Percentiles rank a stretch among this genome's conserved stretches.
phyloP scores from a whole-genome alignment of 306 rosid genomes.

The Lathyrus sativus region DNA sequence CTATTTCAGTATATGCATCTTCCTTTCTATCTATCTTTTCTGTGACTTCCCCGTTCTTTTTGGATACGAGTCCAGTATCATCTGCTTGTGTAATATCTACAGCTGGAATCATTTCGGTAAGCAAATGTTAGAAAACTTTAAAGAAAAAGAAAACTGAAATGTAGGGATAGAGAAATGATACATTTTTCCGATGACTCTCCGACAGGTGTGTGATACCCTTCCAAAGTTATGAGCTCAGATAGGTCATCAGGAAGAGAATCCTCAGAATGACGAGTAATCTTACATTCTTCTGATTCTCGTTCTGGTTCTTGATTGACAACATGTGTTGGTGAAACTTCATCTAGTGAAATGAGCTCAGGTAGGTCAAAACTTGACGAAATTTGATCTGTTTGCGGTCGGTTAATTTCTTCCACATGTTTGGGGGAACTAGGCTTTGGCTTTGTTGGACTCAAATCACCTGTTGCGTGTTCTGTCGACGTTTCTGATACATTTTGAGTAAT shows the following conservation, averaged over 20 bases:
- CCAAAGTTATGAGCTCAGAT: conserved; percentile 38
- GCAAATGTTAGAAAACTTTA: conserved; percentile 26
- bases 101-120: conserved; percentile 44
- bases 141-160: conserved; percentile 1
- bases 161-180: conserved; percentile 36
- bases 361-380: conserved; percentile 42
- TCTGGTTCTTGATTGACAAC: conserved; percentile 39
- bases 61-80: conserved; percentile 35
- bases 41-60: conserved; percentile 35
- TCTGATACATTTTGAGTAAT: conserved; percentile 34
- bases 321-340: conserved; percentile 45
- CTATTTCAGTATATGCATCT: conserved; percentile 39
- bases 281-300: conserved; percentile 40
- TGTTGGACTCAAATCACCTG: conserved; percentile 37
- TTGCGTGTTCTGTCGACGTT: conserved; percentile 35
- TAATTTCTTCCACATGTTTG: conserved; percentile 35
- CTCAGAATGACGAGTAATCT: conserved; percentile 34
- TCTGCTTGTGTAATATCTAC: conserved; percentile 43
- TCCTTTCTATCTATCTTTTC: conserved; percentile 34
- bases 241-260: conserved; percentile 36
- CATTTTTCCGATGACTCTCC: conserved; percentile 46
- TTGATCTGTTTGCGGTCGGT: conserved; percentile 44
- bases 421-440: conserved; percentile 34
- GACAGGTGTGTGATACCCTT: conserved; percentile 17
- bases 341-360: conserved; percentile 53